Percentiles rank a stretch among this genome's conserved stretches.
Conservation (phyloP, 2,329 filamentous ascomycete species). For the Sodiomyces alkalinus region DNA sequence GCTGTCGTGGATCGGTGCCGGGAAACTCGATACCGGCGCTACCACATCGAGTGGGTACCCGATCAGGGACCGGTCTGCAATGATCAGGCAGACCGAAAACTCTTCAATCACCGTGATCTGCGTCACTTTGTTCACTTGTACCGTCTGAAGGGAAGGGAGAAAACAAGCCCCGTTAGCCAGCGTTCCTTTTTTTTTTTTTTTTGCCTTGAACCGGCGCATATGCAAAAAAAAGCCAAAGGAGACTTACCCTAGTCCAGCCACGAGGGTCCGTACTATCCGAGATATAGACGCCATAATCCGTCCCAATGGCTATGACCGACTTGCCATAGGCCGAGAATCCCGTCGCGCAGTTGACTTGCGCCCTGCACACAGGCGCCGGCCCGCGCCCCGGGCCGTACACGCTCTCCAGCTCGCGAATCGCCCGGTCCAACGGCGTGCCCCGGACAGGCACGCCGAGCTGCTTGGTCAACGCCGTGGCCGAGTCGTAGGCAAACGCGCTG, state of each 20-base stretch:
- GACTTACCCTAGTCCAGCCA: conserved; percentile 72
- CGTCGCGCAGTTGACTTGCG: conserved; percentile 83
- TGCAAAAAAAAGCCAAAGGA: too few species aligned
- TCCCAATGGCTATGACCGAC: conserved; percentile 84
- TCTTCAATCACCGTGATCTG: conserved; percentile 93
- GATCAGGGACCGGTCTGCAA: conserved; percentile 80
- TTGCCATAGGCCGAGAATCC: conserved; percentile 75
- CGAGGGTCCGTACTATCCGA: conserved; percentile 79
- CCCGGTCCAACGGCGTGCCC: conserved; percentile 80
- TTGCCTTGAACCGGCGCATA: too few species aligned
- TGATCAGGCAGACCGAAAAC: conserved; percentile 81
- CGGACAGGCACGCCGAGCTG: conserved; percentile 59
- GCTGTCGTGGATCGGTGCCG: conserved; percentile 52
- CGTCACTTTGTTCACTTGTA: conserved; percentile 63
- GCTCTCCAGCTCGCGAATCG: conserved; percentile 77
- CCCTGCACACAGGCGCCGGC: conserved; percentile 65
- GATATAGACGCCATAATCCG: conserved; percentile 85
- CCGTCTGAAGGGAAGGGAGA: conserved; percentile 48
- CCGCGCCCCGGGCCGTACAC: conserved; percentile 55
- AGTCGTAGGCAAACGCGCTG: conserved; percentile 73
- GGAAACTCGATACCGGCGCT: conserved; percentile 44
- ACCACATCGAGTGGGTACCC: conserved; percentile 89
- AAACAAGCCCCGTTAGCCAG: conserved; percentile 8
- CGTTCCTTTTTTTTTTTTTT: too few species aligned
- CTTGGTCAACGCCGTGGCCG: conserved; percentile 40